phyloP scores from a whole-genome alignment of 768 basidiomycete species.

The Calocybe indica region DNA sequence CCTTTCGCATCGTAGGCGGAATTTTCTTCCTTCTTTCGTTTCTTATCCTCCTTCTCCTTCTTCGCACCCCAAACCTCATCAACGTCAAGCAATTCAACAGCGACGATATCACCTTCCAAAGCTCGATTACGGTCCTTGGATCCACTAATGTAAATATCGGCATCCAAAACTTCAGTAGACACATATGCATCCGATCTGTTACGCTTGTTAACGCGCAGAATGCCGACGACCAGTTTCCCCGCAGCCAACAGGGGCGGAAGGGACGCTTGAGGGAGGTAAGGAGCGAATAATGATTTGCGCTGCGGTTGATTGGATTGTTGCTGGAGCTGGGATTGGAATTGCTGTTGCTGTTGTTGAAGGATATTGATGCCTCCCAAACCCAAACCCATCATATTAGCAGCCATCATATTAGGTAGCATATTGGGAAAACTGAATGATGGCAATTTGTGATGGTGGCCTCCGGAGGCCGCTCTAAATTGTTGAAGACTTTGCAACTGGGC shows the following conservation, averaged over 20 bases:
- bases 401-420: slow-evolving; percentile 97
- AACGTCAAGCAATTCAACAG: slow-evolving; percentile 95
- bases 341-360: slow-evolving; percentile 90
- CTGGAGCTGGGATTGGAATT: slow-evolving; percentile 93
- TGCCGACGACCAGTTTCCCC: slow-evolving; percentile 96
- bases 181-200: slow-evolving; percentile 99
- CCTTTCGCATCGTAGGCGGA: slow-evolving; percentile 87
- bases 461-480: slow-evolving; percentile 93
- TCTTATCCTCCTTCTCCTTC: slow-evolving; percentile 99
- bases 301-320: slow-evolving; percentile 90
- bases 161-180: slow-evolving; percentile 95
- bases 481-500: slow-evolving; percentile 94
- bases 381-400: slow-evolving; percentile 92
- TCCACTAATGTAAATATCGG: slow-evolving; percentile 98
- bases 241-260: slow-evolving; percentile 94
- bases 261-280: slow-evolving; percentile 96
- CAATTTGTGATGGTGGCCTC: slow-evolving; percentile 96
- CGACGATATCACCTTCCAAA: slow-evolving; percentile 96
- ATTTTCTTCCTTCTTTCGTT: slow-evolving; percentile 99
- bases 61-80: slow-evolving; percentile 98
- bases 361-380: slow-evolving; percentile 78
- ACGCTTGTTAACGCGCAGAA: slow-evolving; percentile 95
- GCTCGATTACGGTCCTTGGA: slow-evolving; percentile 99
- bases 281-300: slow-evolving; percentile 97
- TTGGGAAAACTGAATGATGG: slow-evolving; percentile 97